phyloP scores from a whole-genome alignment of 1,284 basidiomycete species.

The Ustilago curta region DNA sequence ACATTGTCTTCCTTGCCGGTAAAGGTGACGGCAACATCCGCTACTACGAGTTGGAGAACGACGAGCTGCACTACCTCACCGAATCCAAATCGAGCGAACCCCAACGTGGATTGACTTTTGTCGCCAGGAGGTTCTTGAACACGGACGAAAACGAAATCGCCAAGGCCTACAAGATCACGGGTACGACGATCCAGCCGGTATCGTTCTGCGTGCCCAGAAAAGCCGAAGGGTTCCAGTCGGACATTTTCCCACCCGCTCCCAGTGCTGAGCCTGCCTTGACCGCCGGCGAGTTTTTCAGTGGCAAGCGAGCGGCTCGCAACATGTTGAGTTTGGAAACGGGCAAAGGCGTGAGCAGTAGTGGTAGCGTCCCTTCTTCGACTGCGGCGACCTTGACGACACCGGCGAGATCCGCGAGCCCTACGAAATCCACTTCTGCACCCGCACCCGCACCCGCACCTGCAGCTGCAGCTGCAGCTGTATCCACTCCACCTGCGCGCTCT shows the following conservation, averaged over 20 bases:
- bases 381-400: slow-evolving; percentile 3
- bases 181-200: slow-evolving; percentile 83
- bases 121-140: slow-evolving; percentile 87
- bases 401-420: slow-evolving; percentile 15
- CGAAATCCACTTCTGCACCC: slow-evolving; percentile 24
- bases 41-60: slow-evolving; percentile 90
- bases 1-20: slow-evolving; percentile 83
- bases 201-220: slow-evolving; percentile 93
- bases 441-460: slow-evolving; percentile 17
- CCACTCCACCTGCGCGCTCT: slow-evolving; percentile 19
- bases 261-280: slow-evolving; percentile 83
- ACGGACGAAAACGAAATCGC: slow-evolving; percentile 95
- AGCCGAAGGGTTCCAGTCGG: slow-evolving; percentile 88
- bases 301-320: slow-evolving; percentile 74
- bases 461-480: slow-evolving; percentile 4
- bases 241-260: slow-evolving; percentile 92
- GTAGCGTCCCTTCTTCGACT: slow-evolving; percentile 17
- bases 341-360: slow-evolving; percentile 20
- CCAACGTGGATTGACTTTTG: slow-evolving; percentile 95
- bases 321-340: slow-evolving; percentile 73
- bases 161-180: slow-evolving; percentile 89
- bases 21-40: slow-evolving; percentile 71
- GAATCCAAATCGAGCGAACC: slow-evolving; percentile 93
- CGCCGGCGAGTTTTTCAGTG: slow-evolving; percentile 85
- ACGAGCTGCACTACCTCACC: slow-evolving; percentile 76